Conservation (phyloP, 2,329 filamentous ascomycete genomes). For the Xylaria sp. region DNA sequence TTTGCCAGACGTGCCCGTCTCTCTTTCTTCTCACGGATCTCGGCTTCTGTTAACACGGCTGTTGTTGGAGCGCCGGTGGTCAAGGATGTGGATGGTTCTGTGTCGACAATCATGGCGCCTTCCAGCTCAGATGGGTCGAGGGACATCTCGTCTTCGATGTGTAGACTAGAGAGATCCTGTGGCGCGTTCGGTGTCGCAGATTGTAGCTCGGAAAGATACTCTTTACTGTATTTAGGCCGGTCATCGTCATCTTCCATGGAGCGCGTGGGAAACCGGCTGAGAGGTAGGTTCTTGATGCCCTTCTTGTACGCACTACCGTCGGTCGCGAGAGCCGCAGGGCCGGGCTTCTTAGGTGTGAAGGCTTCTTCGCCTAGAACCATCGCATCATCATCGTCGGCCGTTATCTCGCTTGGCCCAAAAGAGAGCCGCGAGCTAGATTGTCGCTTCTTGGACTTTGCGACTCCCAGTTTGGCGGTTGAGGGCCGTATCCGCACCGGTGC, state of each 20-base stretch:
- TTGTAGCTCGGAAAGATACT: constrained; percentile 86
- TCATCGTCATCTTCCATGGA: constrained; percentile 70
- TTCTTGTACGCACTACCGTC: constrained; percentile 74
- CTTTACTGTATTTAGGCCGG: constrained; percentile 83
- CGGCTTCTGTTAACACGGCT: constrained; percentile 79
- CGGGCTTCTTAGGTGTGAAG: constrained; percentile 70
- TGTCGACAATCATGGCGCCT: constrained; percentile 71
- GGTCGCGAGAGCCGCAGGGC: constrained; percentile 69
- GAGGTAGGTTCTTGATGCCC: constrained; percentile 57
- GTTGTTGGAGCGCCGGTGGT: constrained; percentile 50
- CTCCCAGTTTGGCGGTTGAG: constrained; percentile 57
- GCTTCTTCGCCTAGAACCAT: constrained; percentile 55
- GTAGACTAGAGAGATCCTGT: constrained; percentile 63
- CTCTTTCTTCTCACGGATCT: constrained; percentile 92
- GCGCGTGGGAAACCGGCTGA: constrained; percentile 63
- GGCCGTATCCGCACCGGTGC: constrained; percentile 63
- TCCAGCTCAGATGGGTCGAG: constrained; percentile 70
- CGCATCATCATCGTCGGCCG: constrained; percentile 60
- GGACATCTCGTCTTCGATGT: constrained; percentile 63
- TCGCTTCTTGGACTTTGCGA: constrained; percentile 71
- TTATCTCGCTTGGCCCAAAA: constrained; percentile 72
- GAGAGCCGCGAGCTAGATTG: constrained; percentile 73
- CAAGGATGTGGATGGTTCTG: constrained; percentile 50
- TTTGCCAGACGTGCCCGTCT: constrained; percentile 82
- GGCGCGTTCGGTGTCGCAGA: constrained; percentile 87